phyloP scores from a whole-genome alignment of 2,329 filamentous ascomycete genomes.

The Pseudocercospora vitis region DNA sequence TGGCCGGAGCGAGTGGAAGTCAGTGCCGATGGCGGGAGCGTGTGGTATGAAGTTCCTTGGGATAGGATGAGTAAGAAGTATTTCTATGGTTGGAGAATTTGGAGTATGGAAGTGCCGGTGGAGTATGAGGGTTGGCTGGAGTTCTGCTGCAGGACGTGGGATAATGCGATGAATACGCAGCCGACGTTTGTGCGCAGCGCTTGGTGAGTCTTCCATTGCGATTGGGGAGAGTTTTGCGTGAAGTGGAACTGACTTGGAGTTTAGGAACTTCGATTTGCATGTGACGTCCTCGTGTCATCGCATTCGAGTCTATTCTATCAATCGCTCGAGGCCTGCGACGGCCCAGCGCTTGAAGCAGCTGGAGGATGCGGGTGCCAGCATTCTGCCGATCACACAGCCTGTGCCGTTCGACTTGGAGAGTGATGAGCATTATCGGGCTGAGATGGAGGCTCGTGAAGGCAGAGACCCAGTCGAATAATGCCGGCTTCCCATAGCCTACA shows the following conservation, averaged over 20 bases:
- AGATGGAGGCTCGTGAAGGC: constrained; percentile 44
- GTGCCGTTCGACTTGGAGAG: constrained; percentile 52
- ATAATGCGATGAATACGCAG: constrained; percentile 50
- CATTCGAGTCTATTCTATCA: constrained; percentile 63
- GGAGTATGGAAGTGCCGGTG: constrained; percentile 63
- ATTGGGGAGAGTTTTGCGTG: not conserved
- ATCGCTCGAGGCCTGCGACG: constrained; percentile 52
- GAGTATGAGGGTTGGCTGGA: constrained; percentile 51
- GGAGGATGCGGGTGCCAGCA: constrained; percentile 47
- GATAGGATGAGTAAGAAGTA: constrained; percentile 63
- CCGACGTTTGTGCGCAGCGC: constrained; percentile 46
- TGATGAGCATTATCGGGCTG: constrained; percentile 51
- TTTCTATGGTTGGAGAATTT: constrained; percentile 64
- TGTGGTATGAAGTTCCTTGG: constrained; percentile 63
- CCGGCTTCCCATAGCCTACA: not conserved
- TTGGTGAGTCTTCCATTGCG: constrained; percentile 40
- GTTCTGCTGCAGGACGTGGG: constrained; percentile 47
- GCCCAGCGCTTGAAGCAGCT: constrained; percentile 53
- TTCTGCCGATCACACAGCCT: constrained; percentile 57
- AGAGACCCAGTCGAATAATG: constrained; percentile 46
- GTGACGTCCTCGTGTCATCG: constrained; percentile 64
- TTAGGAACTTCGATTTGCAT: constrained; percentile 65
- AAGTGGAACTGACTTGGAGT: constrained; percentile 16
- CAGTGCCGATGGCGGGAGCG: constrained; percentile 61
- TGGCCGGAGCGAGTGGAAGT: constrained; percentile 63